Evolutionary conservation across 768 basidiomycete species (phyloP).

Genomic region (Suillus luteus): DNA sequence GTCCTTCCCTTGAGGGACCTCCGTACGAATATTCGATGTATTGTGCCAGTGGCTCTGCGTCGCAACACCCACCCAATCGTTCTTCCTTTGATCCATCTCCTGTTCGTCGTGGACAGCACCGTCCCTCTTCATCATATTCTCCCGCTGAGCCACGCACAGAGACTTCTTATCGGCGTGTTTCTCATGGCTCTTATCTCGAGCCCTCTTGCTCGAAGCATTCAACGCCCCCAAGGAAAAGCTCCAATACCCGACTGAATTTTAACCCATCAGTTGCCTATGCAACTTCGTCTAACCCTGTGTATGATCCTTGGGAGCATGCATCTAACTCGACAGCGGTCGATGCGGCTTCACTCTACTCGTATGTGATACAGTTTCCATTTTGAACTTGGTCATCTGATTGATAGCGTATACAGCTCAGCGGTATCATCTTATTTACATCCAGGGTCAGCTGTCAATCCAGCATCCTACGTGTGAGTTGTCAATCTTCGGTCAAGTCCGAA

Average conservation of each 20-base stretch:
- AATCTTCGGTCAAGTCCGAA: not conserved
- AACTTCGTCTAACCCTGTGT: constrained; percentile 15
- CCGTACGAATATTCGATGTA: constrained; percentile 32
- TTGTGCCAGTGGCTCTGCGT: constrained; percentile 25
- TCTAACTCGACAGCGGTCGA: constrained; percentile 20
- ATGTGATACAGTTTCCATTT: constrained; percentile 18
- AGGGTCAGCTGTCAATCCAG: constrained; percentile 11
- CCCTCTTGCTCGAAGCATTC: constrained; percentile 4
- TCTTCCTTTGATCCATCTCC: constrained; percentile 25
- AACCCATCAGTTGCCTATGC: constrained; percentile 53
- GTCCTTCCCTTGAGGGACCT: constrained; percentile 41
- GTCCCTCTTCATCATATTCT: constrained; percentile 10
- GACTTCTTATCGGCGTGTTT: constrained; percentile 24
- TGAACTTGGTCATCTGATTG: not conserved
- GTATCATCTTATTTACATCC: constrained; percentile 50
- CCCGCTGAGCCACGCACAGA: constrained; percentile 16
- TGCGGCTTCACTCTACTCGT: constrained; percentile 61
- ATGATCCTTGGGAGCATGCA: constrained; percentile 12
- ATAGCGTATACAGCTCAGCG: constrained; percentile 42
- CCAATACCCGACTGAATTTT: constrained; percentile 35
- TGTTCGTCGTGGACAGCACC: constrained; percentile 14
- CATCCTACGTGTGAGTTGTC: constrained; percentile 25
- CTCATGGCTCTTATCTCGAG: constrained; percentile 17
- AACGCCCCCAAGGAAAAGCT: not conserved
- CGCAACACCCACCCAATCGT: constrained; percentile 24